A percentile compares a stretch with the other conserved stretches of the same genome.
phyloP scores from a whole-genome alignment of 345 rosid species.

The Streptanthus diversifolius region DNA sequence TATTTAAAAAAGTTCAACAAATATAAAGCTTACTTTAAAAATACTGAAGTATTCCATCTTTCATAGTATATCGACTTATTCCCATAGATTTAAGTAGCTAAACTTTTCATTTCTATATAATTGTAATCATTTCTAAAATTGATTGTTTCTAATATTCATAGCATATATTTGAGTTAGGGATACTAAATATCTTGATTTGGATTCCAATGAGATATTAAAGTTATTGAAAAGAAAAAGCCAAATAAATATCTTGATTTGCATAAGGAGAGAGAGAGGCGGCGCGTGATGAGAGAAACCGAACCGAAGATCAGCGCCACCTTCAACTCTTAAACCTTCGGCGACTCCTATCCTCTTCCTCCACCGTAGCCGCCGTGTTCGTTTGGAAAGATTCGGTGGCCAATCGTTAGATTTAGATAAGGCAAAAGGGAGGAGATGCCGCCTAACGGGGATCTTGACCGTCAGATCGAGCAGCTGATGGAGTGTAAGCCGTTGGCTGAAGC shows the following conservation, averaged over 20 bases:
- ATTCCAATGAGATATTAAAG: too few relatives aligned
- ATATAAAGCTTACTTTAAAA: too few relatives aligned
- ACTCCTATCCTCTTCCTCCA: not conserved
- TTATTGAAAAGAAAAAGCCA: too few relatives aligned
- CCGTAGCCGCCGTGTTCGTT: constrained; percentile 6
- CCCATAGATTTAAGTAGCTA: too few relatives aligned
- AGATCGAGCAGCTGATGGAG: constrained; percentile 98
- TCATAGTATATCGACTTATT: too few relatives aligned
- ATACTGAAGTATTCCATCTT: too few relatives aligned
- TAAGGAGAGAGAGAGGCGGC: constrained; percentile 2
- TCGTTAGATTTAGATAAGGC: not conserved
- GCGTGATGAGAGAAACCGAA: constrained; percentile 16
- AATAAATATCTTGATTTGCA: constrained; percentile 6
- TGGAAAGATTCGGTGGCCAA: not conserved
- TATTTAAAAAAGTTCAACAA: too few relatives aligned
- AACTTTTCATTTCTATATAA: too few relatives aligned
- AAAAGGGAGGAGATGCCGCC: constrained; percentile 51
- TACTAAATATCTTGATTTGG: too few relatives aligned
- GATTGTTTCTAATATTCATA: too few relatives aligned
- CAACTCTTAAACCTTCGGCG: constrained; percentile 8
- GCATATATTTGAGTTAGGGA: too few relatives aligned
- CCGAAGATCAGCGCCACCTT: constrained; percentile 14
- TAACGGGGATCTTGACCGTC: constrained; percentile 94
- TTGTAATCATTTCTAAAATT: too few relatives aligned
- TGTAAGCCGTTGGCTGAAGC: constrained; percentile 87